Evolutionary conservation across 208 protist species (phyloP), one percentile per base, ranked within the genome.

Genomic region (Leishmania arabica): DNA sequence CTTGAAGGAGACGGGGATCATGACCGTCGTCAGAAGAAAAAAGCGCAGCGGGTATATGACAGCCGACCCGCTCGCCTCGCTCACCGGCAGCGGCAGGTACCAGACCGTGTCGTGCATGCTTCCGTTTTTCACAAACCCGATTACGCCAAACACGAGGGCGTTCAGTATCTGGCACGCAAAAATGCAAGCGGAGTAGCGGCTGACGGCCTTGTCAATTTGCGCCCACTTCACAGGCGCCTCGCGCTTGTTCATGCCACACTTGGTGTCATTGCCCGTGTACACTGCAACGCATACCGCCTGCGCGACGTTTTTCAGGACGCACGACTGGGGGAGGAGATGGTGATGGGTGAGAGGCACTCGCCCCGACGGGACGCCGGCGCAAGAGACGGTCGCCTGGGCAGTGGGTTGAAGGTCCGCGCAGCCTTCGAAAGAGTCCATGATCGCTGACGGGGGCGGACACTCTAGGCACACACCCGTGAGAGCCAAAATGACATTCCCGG

Each of bases 1-100:
- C 83, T 99, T 99, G 75, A 99, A 97, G 34, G 97, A 99, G 21
- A 99, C 95, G 11, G 98, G 98, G 65, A 99, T 99, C 91, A 99
- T 99, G 24, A 98, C 93, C n/a, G 96, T 98, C n/a, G 95, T 99
- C 3, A 99, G 83, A 6, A 99, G 89, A 62, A 99, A 96, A 72
- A 99, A 99, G 51, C 97, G 93, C 31, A 99, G 81, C 15, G 95
- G 90, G 81, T 98, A 98, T 49, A 98, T 95, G 19, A 97, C 4
- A 11, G 92, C 85, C 9, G 92, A 75, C 37, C 70, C 81, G 6
- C 51, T 74, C 0, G 62, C 60, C 71, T 95, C 88, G 74, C 40
- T 86, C 0, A 64, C 58, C 19, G 90, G 88, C 68, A 81, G 64
- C 27, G 83, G 89, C 19, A 98, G 84, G 86, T 98, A 98, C 91